These are phyloP conservation scores for Neofusicoccum laricinum DNA, from an alignment of 2,329 filamentous ascomycete genomes.

Conservation along the genomic window DNA sequence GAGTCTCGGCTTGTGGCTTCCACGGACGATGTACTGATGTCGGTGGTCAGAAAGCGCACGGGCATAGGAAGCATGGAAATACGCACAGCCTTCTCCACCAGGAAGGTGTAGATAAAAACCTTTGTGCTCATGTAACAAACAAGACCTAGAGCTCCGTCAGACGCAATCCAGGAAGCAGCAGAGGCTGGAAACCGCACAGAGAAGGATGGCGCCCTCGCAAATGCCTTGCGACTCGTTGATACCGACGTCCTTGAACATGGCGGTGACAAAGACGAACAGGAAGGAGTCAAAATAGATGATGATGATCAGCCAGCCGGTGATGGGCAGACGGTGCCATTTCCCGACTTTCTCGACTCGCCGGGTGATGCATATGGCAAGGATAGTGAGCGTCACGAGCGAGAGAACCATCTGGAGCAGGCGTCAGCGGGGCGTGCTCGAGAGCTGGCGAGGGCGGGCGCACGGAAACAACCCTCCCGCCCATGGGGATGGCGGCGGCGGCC, in stretches of 20 bases:
- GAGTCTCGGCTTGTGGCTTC: constrained; percentile 3
- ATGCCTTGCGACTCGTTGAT: constrained; percentile 51
- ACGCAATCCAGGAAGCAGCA: background rate
- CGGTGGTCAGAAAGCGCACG: background rate
- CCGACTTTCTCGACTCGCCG: constrained; percentile 25
- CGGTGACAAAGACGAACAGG: constrained; percentile 57
- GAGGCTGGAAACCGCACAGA: constrained; percentile 41
- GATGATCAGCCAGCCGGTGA: constrained; percentile 46
- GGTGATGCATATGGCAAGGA: constrained; percentile 20
- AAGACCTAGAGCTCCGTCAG: background rate
- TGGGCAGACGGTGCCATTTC: constrained; percentile 24
- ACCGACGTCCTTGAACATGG: constrained; percentile 56
- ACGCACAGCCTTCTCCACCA: constrained; percentile 13
- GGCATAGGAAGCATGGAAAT: background rate
- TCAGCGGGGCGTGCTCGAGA: background rate
- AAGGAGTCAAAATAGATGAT: constrained; percentile 61
- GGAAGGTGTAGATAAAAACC: constrained; percentile 11
- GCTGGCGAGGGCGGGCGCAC: background rate
- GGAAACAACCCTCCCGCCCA: constrained; percentile 25
- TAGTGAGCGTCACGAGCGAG: constrained; percentile 2
- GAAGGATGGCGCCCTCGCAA: constrained; percentile 58
- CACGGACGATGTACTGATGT: constrained; percentile 3
- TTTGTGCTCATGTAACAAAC: constrained; percentile 16
- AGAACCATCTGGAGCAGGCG: background rate
- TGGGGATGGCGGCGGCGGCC: constrained; percentile 22